Evolutionary conservation across 129 eudicot genomes (phyloP), one percentile per base, ranked within the genome.

Genomic region (Artemisia annua): DNA sequence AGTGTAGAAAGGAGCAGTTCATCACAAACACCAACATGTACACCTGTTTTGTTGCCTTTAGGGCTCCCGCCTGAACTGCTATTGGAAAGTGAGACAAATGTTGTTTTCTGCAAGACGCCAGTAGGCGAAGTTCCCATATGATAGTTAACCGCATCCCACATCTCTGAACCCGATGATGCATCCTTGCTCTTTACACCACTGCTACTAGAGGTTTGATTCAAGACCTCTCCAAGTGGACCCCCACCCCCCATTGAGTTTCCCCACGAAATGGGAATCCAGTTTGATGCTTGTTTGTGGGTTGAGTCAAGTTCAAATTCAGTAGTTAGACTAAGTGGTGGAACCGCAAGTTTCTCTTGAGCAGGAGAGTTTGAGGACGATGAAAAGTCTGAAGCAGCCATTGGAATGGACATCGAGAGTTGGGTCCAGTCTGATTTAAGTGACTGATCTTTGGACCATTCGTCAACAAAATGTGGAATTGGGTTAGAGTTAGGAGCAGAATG

Each of bases 331-430:
- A 84, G 80, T 20, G 91, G 83, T 39, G 92, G 73, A 32, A 70
- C 66, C 0, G 83, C 18, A 16, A 84, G 81, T 50, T 85, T 90
- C 68, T 92, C 87, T 62, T 84, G 89, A 54, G 65, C 63, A 4
- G 91, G 87, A 10, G 96, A 85, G 69, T 77, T 81, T 50, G 92
- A 72, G 54, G 96, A 79, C 0, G 88, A 85, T 3, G 89, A 78
- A 59, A 91, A 86, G 43, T 83, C 92, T 4, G 86, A 84, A 64
- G 85, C 75, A 60, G 86, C 75, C 88, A 87, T 79, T 6, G 98
- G 97, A 67, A 87, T 90, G 11, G 97, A 94, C 92, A 94, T 94
- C 46, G 98, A 87, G 49, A 94, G 96, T 20, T 83, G 97, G 77
- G 98, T 88, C 97, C 96, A 87, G 81, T 94, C 97, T 1, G 90